A percentile compares a stretch with the other conserved stretches of the same genome.
Conservation (phyloP, 257 asterid genomes). For the Nicotiana undulata region DNA sequence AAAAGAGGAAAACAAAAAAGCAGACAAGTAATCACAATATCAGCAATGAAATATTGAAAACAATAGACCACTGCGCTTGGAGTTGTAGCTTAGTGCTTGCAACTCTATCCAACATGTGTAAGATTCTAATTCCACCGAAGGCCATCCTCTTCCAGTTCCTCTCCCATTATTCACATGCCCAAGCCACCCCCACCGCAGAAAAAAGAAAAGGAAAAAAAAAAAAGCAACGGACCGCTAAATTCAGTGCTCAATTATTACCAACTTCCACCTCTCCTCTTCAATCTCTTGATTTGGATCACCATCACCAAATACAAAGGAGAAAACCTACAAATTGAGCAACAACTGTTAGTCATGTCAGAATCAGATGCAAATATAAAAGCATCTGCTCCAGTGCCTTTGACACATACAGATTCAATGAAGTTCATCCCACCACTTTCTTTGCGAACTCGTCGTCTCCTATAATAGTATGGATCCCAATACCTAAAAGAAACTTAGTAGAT, state of each 20-base stretch:
- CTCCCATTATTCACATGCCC: neutral
- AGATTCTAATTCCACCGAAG: neutral
- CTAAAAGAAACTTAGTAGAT: constrained; percentile 30
- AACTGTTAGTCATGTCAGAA: neutral
- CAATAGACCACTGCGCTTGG: neutral
- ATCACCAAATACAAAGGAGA: constrained; percentile 95
- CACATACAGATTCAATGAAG: constrained; percentile 89
- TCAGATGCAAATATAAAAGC: constrained; percentile 13
- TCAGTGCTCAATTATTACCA: constrained; percentile 92
- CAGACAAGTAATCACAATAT: neutral
- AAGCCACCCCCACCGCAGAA: neutral
- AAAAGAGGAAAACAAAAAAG: neutral
- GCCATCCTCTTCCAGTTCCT: neutral
- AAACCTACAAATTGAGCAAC: constrained; percentile 52
- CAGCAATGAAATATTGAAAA: neutral
- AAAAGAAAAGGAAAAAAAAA: neutral
- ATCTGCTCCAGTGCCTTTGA: constrained; percentile 8
- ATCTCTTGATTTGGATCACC: constrained; percentile 99
- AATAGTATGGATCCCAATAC: constrained; percentile 97
- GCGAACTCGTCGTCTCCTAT: constrained; percentile 54
- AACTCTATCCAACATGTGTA: neutral
- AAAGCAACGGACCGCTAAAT: constrained; percentile 79
- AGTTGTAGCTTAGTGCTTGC: constrained; percentile 2
- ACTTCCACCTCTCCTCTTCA: constrained; percentile 99
- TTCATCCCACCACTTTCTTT: constrained; percentile 63